Evolutionary conservation across 2,329 filamentous ascomycete species (phyloP), one percentile per base, ranked within the genome.

Genomic region (Fusarium kyushuense): DNA sequence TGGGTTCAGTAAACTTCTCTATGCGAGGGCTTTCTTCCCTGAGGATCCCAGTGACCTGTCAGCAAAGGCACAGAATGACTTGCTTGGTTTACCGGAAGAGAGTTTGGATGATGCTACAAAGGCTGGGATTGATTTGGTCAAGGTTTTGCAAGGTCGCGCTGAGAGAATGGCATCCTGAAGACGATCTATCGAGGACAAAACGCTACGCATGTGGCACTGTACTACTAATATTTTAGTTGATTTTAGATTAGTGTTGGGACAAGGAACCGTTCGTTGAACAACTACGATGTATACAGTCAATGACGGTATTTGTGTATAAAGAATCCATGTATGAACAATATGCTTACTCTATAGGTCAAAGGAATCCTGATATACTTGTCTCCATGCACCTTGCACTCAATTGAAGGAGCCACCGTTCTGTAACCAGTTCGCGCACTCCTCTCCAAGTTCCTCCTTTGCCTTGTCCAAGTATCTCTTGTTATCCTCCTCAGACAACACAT

Each of bases 51-150:
- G 38, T 16, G 71, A 81, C n/a, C 74, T 79, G 49, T 80, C 82
- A 33, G 75, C 64, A 2, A 82, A 79, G 62, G 69, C 75, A 6
- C 65, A 71, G 23, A 90, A 90, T 69, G 80, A 83, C 38, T 63
- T 80, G 16, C 75, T 90, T 33, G 84, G 80, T 0, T 76, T 90
- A 74, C 81, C 83, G 0, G 76, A 83, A 42, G 87, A 90, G 75
- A 80, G 80, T 43, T 63, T 89, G 53, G 87, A 90, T 70, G 82
- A 84, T 63, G 74, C 77, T 36, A 90, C 87, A 0, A 81, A 78
- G 73, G 70, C 69, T 25, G 84, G 80, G 0, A 71, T 88, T 0
- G 77, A 83, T 25, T 63, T 83, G 76, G 80, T 76, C 9, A 75
- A 81, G 65, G 59, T 41, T 8, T 6, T 70, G 19, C 46, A 67